Evolutionary conservation across 371 early-diverging fungal genomes (phyloP).

Genomic region (Mucor plumbeus): DNA sequence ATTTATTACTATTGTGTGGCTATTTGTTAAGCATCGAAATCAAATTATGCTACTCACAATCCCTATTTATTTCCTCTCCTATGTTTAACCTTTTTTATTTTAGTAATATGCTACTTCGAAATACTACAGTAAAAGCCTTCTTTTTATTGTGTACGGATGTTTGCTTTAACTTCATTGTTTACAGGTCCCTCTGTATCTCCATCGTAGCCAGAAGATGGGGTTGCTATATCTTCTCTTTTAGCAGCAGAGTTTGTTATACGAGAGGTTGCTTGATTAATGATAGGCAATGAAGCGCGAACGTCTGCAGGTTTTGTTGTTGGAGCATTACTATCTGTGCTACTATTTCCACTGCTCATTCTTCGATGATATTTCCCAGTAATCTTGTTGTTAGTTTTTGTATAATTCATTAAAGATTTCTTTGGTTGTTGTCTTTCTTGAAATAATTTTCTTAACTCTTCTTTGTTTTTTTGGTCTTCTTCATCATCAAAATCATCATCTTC

Average conservation of each 20-base stretch:
- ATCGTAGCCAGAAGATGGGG: slow-evolving; percentile 33
- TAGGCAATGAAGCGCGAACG: background rate
- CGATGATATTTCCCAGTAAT: slow-evolving; percentile 5
- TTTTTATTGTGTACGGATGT: background rate
- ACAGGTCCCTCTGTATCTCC: slow-evolving; percentile 31
- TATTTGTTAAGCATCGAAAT: too few relatives aligned
- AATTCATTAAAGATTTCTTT: background rate
- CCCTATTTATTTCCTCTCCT: too few relatives aligned
- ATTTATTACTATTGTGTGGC: too few relatives aligned
- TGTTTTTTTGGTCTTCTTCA: slow-evolving; percentile 1
- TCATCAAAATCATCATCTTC: slow-evolving; percentile 20
- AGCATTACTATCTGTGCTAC: slow-evolving; percentile 23
- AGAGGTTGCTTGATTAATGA: background rate
- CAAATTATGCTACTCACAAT: too few relatives aligned
- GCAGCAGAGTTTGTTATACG: background rate
- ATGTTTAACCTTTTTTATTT: too few relatives aligned
- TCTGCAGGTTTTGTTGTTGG: slow-evolving; percentile 4
- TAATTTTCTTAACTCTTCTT: background rate
- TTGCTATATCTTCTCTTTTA: slow-evolving; percentile 23
- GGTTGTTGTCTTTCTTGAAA: background rate
- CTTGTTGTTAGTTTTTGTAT: background rate
- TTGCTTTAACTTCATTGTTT: background rate
- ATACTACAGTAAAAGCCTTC: background rate
- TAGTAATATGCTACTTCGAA: too few relatives aligned
- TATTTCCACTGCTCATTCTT: slow-evolving; percentile 25